Percentiles rank a stretch among this genome's conserved stretches.
Evolutionary conservation across 1,139 yeast species (phyloP).

Genomic region (Maudiozyma humilis): DNA sequence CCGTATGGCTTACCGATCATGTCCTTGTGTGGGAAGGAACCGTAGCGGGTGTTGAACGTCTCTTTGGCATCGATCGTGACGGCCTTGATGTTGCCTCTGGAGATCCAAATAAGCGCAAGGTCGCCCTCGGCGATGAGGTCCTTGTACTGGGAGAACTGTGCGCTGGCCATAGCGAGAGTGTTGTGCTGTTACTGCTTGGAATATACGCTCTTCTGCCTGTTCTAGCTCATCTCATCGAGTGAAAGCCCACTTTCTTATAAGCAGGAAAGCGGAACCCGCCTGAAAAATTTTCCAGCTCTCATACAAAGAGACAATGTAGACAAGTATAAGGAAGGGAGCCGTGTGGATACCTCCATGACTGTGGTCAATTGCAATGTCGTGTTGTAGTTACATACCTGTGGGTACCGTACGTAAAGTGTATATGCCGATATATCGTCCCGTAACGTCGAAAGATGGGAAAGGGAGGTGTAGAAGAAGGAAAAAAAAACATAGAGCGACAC

Average conservation of each 20-base stretch:
- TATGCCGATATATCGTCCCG: too few relatives aligned
- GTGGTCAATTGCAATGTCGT: not conserved
- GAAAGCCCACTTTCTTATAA: too few relatives aligned
- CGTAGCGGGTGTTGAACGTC: constrained; percentile 74
- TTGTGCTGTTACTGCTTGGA: not conserved
- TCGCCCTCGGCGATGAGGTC: constrained; percentile 68
- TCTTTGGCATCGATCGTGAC: constrained; percentile 52
- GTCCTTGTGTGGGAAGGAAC: constrained; percentile 70
- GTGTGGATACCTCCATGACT: too few relatives aligned
- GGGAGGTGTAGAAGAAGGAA: too few relatives aligned
- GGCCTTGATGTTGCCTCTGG: constrained; percentile 74
- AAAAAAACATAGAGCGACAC: too few relatives aligned
- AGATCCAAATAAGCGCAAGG: constrained; percentile 74
- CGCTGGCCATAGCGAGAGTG: too few relatives aligned
- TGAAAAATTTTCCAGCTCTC: not conserved
- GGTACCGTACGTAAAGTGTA: too few relatives aligned
- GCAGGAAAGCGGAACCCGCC: too few relatives aligned
- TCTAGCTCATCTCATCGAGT: not conserved
- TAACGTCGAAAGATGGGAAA: too few relatives aligned
- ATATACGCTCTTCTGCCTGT: too few relatives aligned
- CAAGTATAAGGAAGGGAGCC: too few relatives aligned
- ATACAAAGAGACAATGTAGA: too few relatives aligned
- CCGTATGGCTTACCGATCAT: constrained; percentile 85
- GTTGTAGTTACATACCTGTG: not conserved
- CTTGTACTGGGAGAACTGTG: constrained; percentile 25